Conservation (phyloP, 192 early-diverging fungal species). For the Coemansia sp. region DNA sequence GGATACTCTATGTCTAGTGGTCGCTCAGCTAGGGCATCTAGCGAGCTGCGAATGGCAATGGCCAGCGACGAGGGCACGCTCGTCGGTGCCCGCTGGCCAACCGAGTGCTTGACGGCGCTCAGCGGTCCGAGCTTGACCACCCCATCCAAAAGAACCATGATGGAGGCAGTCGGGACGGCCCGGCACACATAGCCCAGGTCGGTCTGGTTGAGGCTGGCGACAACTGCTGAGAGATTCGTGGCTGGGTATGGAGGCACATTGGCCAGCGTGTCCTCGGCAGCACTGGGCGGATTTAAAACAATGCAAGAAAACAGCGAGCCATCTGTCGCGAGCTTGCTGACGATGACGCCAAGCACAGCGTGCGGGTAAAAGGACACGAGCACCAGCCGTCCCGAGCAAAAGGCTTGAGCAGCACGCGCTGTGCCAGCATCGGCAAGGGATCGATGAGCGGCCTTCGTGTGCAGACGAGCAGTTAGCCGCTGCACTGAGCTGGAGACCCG, state of each 20-base stretch:
- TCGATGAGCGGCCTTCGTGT: conserved; percentile 35
- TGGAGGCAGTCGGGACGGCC: conserved; percentile 25
- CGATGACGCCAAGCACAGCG: conserved; percentile 29
- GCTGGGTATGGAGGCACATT: conserved; percentile 38
- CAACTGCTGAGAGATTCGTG: conserved; percentile 12
- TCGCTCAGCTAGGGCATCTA: conserved; percentile 40
- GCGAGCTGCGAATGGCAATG: conserved; percentile 26
- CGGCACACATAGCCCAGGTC: conserved; percentile 16
- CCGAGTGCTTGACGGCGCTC: conserved; percentile 14
- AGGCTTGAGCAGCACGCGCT: conserved; percentile 64
- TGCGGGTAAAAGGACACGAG: conserved; percentile 72
- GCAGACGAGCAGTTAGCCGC: conserved; percentile 37
- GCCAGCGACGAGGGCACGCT: conserved; percentile 49
- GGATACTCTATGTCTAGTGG: conserved; percentile 66
- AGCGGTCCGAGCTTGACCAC: conserved; percentile 27
- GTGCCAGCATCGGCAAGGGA: conserved; percentile 42
- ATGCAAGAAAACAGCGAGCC: conserved; percentile 47
- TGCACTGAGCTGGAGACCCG: conserved; percentile 47
- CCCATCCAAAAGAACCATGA: conserved; percentile 23
- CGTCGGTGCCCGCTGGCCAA: conserved; percentile 9
- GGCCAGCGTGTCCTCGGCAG: neutral
- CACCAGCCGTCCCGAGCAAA: conserved; percentile 74
- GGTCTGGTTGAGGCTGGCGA: conserved; percentile 21
- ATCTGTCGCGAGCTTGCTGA: conserved; percentile 27
- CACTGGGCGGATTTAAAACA: conserved; percentile 26